These are phyloP conservation scores for Penicillium steckii DNA, from an alignment of 495 filamentous ascomycete genomes.

Conservation along the genomic window DNA sequence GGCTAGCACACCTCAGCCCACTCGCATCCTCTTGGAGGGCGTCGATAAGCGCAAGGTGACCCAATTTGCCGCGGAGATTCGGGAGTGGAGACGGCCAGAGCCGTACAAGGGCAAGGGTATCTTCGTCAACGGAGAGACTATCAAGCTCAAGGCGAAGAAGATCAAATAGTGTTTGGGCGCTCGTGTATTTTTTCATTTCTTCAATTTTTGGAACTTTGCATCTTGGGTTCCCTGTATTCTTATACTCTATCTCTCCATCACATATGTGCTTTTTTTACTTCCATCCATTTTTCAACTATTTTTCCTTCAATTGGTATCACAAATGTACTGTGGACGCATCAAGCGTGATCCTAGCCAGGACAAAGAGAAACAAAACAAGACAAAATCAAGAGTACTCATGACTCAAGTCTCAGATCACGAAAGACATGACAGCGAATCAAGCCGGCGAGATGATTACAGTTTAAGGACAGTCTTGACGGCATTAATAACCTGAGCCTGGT, in stretches of 20 bases:
- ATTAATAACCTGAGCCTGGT: constrained; percentile 74
- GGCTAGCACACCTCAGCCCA: constrained; percentile 90
- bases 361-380: no score
- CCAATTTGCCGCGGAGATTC: constrained; percentile 84
- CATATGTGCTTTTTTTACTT: constrained; percentile 36
- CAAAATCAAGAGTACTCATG: background rate
- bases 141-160: constrained; percentile 98
- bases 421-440: background rate
- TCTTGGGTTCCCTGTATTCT: constrained; percentile 35
- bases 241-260: constrained; percentile 35
- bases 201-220: constrained; percentile 24
- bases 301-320: constrained; percentile 26
- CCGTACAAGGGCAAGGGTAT: constrained; percentile 99
- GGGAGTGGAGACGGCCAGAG: constrained; percentile 86
- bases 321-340: constrained; percentile 33
- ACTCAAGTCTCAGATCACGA: background rate
- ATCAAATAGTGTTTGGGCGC: constrained; percentile 66
- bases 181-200: constrained; percentile 18
- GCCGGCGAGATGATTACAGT: constrained; percentile 34
- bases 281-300: constrained; percentile 1
- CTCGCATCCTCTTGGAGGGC: constrained; percentile 86
- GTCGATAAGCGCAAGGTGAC: constrained; percentile 80
- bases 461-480: constrained; percentile 79
- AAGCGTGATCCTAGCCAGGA: constrained; percentile 32
- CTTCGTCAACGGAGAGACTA: constrained; percentile 94